Base-by-base conservation (phyloP, 2,329 filamentous ascomycete genomes). In the Pseudocercospora cruenta region DNA sequence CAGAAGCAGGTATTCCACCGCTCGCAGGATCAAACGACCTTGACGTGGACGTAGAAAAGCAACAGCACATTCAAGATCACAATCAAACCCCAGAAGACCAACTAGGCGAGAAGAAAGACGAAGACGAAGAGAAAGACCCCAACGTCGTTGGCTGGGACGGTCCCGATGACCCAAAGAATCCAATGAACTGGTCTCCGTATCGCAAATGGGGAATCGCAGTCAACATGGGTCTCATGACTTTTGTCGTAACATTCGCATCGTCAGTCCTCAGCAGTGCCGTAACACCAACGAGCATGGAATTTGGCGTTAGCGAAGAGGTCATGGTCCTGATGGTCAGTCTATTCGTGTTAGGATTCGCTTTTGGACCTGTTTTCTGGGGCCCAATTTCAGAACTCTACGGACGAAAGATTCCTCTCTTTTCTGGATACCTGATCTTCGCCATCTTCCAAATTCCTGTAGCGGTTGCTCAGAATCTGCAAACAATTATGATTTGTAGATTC, bases 371-470 rank as follows among this genome's bases (percentile, higher is more conserved):
- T 14, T 61, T 65, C 19, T 67, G 62, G 61, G 70, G 70, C 4
- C 70, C 70, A 4, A 60, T 69, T 22, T 86, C 84, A 10, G 88
- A 91, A 74, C 77, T 86, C 0, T 86, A 82, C 66, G 85, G 86
- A 0, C 80, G 86, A 14, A 81, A 79, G 65, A 64, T 75, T 4
- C 84, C 84, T 2, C 62, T 71, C 1, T 70, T 71, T 60, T 33
- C 62, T 16, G 68, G 68, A 10, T 14, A 74, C 71, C 72, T 78
- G 24, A 65, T 81, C 43, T 86, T 87, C 67, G 79, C 80, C 3
- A 82, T 87, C 58, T 86, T 87, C 68, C 82, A 86, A 61, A 84
- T 87, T 55, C 82, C 84, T 0, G 82, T 86, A 6, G 85, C 83
- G 0, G 82, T 85, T 0, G 84, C 85, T 0, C 79, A 82, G 55